A percentile compares a stretch with the other conserved stretches of the same genome.
phyloP scores from a whole-genome alignment of 345 rosid species.

The Cardamine occulta region DNA sequence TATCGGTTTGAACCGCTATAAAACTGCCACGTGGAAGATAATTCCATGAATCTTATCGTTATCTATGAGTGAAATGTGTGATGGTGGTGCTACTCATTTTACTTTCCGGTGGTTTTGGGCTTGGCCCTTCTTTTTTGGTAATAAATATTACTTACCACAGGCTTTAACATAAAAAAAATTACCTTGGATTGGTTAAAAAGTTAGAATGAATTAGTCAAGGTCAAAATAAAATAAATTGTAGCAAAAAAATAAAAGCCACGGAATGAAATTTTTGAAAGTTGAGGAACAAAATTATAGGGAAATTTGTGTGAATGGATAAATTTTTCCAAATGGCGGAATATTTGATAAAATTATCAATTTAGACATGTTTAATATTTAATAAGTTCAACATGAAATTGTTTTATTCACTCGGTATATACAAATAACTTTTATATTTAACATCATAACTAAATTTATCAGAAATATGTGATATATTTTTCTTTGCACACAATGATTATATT shows the following conservation, averaged over 20 bases:
- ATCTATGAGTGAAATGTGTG: constrained; percentile 41
- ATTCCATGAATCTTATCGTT: constrained; percentile 42
- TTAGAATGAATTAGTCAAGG: constrained; percentile 12
- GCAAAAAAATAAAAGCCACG: not conserved
- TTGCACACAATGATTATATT: too few species aligned
- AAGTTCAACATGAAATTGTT: not conserved
- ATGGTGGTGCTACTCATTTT: constrained; percentile 30
- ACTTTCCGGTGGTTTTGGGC: constrained; percentile 4
- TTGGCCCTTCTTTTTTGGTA: not conserved
- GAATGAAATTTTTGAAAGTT: not conserved
- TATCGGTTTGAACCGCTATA: constrained; percentile 27
- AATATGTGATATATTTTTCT: too few species aligned
- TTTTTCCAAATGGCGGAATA: not conserved
- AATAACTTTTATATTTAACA: too few species aligned
- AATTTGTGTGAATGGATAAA: not conserved
- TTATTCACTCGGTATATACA: too few species aligned
- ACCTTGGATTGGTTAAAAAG: not conserved
- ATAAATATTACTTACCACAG: not conserved
- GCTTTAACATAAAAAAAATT: not conserved
- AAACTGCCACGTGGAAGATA: constrained; percentile 40
- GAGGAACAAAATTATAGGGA: not conserved
- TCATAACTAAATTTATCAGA: too few species aligned
- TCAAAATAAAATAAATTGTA: not conserved
- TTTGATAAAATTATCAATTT: not conserved
- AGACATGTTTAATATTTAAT: not conserved